Conservation (phyloP, 208 protist genomes). For the Trypanosoma brucei region DNA sequence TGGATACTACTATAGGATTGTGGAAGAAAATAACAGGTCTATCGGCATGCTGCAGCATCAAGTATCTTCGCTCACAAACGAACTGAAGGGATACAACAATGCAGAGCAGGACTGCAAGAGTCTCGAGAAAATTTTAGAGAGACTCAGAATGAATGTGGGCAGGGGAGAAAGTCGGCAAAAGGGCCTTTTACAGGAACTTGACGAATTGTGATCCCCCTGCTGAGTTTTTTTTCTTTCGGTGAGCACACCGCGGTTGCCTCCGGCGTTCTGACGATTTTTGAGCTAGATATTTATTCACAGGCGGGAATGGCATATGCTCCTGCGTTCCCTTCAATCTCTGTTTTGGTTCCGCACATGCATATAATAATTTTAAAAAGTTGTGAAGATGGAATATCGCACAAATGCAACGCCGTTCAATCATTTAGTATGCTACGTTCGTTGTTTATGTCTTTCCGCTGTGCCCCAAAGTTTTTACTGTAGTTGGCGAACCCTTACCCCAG, state of each 20-base stretch:
- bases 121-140: slow-evolving; percentile 34
- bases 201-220: neutral
- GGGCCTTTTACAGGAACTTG: slow-evolving; percentile 15
- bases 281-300: too few species aligned
- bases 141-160: slow-evolving; percentile 27
- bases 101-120: slow-evolving; percentile 45
- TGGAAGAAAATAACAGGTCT: neutral
- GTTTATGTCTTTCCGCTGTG: too few species aligned
- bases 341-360: too few species aligned
- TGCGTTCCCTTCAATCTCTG: too few species aligned
- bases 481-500: neutral
- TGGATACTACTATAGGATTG: slow-evolving; percentile 11
- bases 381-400: too few species aligned
- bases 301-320: too few species aligned
- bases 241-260: too few species aligned
- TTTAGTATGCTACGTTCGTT: too few species aligned
- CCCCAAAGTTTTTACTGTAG: neutral
- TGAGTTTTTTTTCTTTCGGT: too few species aligned
- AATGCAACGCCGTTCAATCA: too few species aligned
- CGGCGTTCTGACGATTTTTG: too few species aligned
- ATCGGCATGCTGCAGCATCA: slow-evolving; percentile 16
- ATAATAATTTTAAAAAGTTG: too few species aligned
- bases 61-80: slow-evolving; percentile 27
- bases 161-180: slow-evolving; percentile 16
- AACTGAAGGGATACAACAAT: slow-evolving; percentile 26